These are phyloP conservation scores for Apiotrichum domesticum DNA, from an alignment of 1,284 basidiomycete genomes.

Conservation along the genomic window DNA sequence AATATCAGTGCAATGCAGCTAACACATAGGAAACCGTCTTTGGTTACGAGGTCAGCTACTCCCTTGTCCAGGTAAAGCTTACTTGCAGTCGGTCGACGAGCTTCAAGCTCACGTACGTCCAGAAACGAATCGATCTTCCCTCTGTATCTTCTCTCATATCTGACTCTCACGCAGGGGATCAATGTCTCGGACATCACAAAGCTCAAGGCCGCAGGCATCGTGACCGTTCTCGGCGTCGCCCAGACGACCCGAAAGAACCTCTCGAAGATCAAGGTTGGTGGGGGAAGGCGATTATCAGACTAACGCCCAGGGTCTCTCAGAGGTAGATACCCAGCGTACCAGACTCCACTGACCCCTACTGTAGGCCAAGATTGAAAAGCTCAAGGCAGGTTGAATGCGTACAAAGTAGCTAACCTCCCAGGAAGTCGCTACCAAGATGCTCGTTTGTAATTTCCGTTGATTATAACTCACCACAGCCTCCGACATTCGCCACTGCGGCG, in stretches of 20 bases:
- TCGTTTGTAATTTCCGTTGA: slow-evolving; percentile 50
- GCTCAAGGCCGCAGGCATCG: slow-evolving; percentile 61
- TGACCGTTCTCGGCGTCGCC: slow-evolving; percentile 50
- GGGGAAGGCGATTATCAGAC: too few relatives aligned
- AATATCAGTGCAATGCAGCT: too few relatives aligned
- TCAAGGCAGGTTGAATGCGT: slow-evolving; percentile 58
- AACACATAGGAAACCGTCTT: slow-evolving; percentile 8
- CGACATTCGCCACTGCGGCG: slow-evolving; percentile 80
- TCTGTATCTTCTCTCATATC: not conserved
- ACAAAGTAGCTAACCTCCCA: slow-evolving; percentile 34
- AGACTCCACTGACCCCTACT: too few relatives aligned
- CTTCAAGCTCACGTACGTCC: slow-evolving; percentile 68
- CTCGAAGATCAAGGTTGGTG: slow-evolving; percentile 75
- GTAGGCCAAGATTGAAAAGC: slow-evolving; percentile 84
- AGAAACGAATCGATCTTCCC: not conserved
- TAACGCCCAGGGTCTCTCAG: slow-evolving; percentile 33
- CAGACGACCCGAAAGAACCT: slow-evolving; percentile 75
- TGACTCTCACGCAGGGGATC: slow-evolving; percentile 60
- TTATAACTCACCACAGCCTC: slow-evolving; percentile 54
- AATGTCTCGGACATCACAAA: slow-evolving; percentile 90
- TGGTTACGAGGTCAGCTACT: slow-evolving; percentile 18
- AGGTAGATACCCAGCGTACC: slow-evolving; percentile 16
- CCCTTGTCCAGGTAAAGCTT: not conserved
- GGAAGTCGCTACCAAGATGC: slow-evolving; percentile 79
- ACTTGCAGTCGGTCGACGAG: slow-evolving; percentile 67